Evolutionary conservation across 345 rosid genomes (phyloP).

Genomic region (Corchorus capsularis): DNA sequence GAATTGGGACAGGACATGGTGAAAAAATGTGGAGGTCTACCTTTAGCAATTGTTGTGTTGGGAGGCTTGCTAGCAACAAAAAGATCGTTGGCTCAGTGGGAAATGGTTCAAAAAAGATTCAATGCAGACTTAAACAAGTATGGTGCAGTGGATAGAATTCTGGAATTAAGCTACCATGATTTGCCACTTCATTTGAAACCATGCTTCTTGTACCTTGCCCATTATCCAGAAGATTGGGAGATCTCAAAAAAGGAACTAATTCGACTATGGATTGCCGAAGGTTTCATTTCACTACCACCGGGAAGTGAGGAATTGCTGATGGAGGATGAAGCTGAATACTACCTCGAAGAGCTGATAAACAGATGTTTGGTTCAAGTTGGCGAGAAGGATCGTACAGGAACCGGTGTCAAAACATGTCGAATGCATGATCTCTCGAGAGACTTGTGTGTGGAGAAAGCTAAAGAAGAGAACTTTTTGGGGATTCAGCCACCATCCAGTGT

Average conservation of each 20-base stretch:
- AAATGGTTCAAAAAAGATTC: not conserved
- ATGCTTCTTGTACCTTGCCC: conserved; percentile 31
- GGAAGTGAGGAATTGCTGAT: not conserved
- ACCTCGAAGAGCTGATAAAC: too few species aligned
- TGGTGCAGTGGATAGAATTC: not conserved
- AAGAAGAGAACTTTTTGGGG: too few species aligned
- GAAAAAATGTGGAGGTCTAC: conserved; percentile 21
- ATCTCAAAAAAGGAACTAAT: conserved; percentile 12
- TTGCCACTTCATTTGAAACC: conserved; percentile 34
- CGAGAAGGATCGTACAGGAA: not conserved
- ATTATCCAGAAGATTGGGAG: conserved; percentile 18
- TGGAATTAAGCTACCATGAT: too few species aligned
- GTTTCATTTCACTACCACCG: conserved; percentile 16
- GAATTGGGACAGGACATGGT: conserved; percentile 18
- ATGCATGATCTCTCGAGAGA: not conserved
- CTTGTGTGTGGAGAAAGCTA: too few species aligned
- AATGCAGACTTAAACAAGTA: not conserved
- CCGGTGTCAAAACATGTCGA: conserved; percentile 13
- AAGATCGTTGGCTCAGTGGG: not conserved
- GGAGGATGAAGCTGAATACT: too few species aligned
- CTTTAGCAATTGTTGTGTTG: conserved; percentile 24
- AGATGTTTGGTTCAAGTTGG: not conserved
- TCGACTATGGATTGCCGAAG: conserved; percentile 28
- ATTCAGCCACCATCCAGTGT: too few species aligned
- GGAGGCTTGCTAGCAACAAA: conserved; percentile 18